Evolutionary conservation across 2,329 filamentous ascomycete species (phyloP).

Genomic region (Pyricularia pennisetigena): DNA sequence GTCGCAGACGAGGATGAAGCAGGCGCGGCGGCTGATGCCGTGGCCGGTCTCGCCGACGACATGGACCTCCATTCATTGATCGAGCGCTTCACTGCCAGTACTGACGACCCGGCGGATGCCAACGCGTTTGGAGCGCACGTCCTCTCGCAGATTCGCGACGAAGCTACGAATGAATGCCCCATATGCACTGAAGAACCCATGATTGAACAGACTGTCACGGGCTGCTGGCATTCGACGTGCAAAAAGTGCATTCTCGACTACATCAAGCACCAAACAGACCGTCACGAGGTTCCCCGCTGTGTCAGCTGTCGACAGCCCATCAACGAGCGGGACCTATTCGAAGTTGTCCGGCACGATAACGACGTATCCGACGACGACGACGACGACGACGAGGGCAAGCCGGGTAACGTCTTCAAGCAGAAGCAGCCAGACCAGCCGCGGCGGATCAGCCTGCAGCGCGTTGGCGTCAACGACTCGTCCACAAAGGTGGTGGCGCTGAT

Average conservation of each 20-base stretch:
- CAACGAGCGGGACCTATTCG: slow-evolving; percentile 77
- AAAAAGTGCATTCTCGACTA: slow-evolving; percentile 87
- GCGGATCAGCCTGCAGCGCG: slow-evolving; percentile 49
- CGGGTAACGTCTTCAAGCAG: not conserved
- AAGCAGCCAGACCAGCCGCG: slow-evolving; percentile 22
- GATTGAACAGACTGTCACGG: slow-evolving; percentile 87
- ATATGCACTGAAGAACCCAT: slow-evolving; percentile 95
- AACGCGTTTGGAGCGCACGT: slow-evolving; percentile 78
- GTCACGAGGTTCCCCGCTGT: slow-evolving; percentile 67
- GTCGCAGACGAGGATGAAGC: slow-evolving; percentile 85
- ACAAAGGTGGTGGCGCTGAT: slow-evolving; percentile 82
- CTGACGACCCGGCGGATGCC: slow-evolving; percentile 50
- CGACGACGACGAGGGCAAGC: slow-evolving; percentile 21
- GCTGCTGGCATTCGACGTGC: slow-evolving; percentile 96
- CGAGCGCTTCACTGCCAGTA: slow-evolving; percentile 66
- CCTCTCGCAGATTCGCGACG: slow-evolving; percentile 81
- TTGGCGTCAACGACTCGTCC: slow-evolving; percentile 60
- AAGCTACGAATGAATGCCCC: slow-evolving; percentile 82
- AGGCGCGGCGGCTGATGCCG: slow-evolving; percentile 64
- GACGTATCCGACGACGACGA: slow-evolving; percentile 29
- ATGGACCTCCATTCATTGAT: slow-evolving; percentile 91
- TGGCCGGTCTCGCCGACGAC: slow-evolving; percentile 78
- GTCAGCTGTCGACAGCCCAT: slow-evolving; percentile 84
- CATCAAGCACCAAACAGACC: slow-evolving; percentile 77
- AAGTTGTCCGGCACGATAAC: slow-evolving; percentile 75